Base-by-base conservation (phyloP, 2,329 filamentous ascomycete species). In the Capronia americana region DNA sequence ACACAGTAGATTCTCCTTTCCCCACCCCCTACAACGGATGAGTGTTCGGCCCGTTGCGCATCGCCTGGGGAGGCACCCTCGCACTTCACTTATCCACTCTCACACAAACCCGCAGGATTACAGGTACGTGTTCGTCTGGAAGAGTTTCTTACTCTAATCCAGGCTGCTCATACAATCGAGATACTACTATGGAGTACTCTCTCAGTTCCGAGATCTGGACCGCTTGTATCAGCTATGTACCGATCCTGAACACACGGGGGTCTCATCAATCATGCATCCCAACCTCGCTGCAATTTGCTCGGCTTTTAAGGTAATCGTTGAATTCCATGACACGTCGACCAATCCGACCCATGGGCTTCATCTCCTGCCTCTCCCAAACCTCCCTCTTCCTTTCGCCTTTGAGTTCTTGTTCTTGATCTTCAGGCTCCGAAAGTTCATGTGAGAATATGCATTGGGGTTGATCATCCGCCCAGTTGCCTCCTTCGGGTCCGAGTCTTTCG, bases 341-440 rank as follows among this genome's bases (percentile, higher is more conserved):
- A 8, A n/a, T 44, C 14, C 5, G 2, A n/a, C 38, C 14, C 2
- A 8, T 0, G 17, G 7, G 7, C 23, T 32, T 61, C 48, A 61
- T 34, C 58, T 61, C 32, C 63, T 67, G 5, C 65, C 61, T 62
- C 69, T 56, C 11, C 79, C 74, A 72, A 81, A 81, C 55, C 79
- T 72, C 14, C 73, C 74, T 63, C 74, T 73, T 26, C 76, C 76
- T 66, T 77, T 76, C 10, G 74, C 72, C 63, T 69, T 73, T 4
- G 66, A 73, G 14, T 75, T 75, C 65, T 75, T 76, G 68, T 79
- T 79, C 44, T 78, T 74, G 66, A 83, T 81, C 69, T 82, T 83
- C 69, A 84, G 67, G 11, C 80, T 78, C 14, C 81, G 75, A 65
- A 81, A 84, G 69, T 84, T 84, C 17, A 80, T 80, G 75, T 83